Evolutionary conservation across 2,329 filamentous ascomycete genomes (phyloP), one percentile per base, ranked within the genome.

Genomic region (Pseudogymnoascus pannorum): DNA sequence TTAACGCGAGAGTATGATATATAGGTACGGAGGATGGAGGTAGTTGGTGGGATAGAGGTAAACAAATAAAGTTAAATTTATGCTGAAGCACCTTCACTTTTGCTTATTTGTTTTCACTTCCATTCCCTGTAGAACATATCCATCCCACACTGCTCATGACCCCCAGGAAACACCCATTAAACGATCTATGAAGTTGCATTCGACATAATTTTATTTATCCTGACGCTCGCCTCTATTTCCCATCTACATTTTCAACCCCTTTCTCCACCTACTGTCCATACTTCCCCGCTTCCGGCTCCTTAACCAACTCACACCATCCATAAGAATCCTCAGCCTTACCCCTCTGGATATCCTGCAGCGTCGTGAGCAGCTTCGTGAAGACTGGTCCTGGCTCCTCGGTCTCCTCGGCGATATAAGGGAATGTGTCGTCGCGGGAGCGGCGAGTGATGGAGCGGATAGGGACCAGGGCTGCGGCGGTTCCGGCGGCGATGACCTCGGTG

Each of bases 401-500:
- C 16, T 78, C 70, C 4, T 77, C 78, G 4, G 79, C 69, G 42
- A 87, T 79, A 67, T 84, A 87, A 2, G 76, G 79, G 58, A 83
- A 77, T 24, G 77, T 81, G 72, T 87, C 82, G 20, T 71, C 70
- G 51, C 71, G 58, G 16, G 75, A 74, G 22, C 79, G 82, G 69
- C 92, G 85, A 2, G 90, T 94, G 73, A 97, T 96, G 67, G 89
- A 94, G 64, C 88, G 88, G 74, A 97, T 94, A 1, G 93, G 93
- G 2, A 97, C 92, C 60, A 99, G 80, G 0, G 91, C 90, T 0
- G 92, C 93, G 0, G 93, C 93, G 0, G 93, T 97, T 1, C 93
- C 93, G 2, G 92, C 92, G 3, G 93, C 94, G 75, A 97, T 86
- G 59, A 99, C 87, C 75, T 97, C 93, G 58, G 70, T 78, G 72